Evolutionary conservation across 2,329 filamentous ascomycete species (phyloP).

Genomic region (Talaromyces sp.): DNA sequence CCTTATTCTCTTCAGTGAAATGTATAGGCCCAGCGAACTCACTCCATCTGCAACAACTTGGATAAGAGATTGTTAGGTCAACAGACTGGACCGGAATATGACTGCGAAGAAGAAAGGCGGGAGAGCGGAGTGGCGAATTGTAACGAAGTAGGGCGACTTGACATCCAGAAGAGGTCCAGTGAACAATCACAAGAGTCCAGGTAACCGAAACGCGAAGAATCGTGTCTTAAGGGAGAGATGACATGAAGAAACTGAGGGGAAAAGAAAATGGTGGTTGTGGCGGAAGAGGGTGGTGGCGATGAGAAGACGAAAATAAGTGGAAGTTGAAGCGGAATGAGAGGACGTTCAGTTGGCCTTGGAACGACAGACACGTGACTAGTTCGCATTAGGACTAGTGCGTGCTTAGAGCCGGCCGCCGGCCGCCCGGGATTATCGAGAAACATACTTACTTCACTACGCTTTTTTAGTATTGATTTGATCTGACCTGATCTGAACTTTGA

Average conservation of each 20-base stretch:
- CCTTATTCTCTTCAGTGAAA: conserved; percentile 11
- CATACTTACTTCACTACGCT: background rate
- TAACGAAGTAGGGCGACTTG: background rate
- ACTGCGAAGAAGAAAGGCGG: background rate
- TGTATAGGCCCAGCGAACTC: conserved; percentile 14
- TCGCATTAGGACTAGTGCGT: background rate
- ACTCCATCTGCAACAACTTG: conserved; percentile 5
- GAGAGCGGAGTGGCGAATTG: conserved; percentile 3
- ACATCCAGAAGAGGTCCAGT: background rate
- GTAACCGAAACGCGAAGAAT: background rate
- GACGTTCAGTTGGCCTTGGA: background rate
- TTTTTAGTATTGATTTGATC: too few relatives aligned
- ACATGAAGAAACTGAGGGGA: background rate
- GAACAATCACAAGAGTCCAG: background rate
- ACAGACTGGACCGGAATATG: conserved; percentile 2
- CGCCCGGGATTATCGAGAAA: background rate
- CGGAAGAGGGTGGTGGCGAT: background rate
- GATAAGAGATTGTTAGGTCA: background rate
- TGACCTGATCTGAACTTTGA: background rate
- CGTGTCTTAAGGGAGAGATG: background rate
- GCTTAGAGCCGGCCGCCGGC: background rate
- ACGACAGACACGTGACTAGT: background rate
- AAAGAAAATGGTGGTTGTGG: background rate
- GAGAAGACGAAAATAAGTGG: background rate
- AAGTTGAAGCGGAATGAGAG: background rate